phyloP scores from a whole-genome alignment of 2,329 filamentous ascomycete species.

The Arthroderma sp. region DNA sequence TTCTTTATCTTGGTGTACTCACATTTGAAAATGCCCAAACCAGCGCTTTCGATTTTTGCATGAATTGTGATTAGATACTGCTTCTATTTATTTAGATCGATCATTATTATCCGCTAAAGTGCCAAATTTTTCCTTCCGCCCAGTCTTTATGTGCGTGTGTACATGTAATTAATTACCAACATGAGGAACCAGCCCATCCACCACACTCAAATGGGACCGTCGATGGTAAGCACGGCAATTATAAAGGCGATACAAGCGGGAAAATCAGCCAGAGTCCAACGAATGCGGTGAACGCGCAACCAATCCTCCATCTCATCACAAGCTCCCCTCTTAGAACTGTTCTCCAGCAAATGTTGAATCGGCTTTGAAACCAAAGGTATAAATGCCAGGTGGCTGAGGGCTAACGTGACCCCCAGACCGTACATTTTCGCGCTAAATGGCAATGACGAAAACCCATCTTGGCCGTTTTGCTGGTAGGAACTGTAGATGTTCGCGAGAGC shows the following conservation, averaged over 20 bases:
- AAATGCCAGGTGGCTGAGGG: constrained; percentile 10
- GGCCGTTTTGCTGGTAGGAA: constrained; percentile 55
- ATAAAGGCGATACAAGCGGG: constrained; percentile 10
- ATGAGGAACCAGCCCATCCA: too few relatives aligned
- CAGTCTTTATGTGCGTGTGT: too few relatives aligned
- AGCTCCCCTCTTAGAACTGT: constrained; percentile 3
- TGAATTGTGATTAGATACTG: too few relatives aligned
- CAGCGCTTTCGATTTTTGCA: too few relatives aligned
- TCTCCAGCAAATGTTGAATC: constrained; percentile 7
- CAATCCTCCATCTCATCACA: constrained; percentile 7
- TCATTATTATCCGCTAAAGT: too few relatives aligned
- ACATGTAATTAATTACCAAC: too few relatives aligned
- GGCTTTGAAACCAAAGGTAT: constrained; percentile 9
- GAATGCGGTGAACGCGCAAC: constrained; percentile 10
- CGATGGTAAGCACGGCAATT: constrained; percentile 5
- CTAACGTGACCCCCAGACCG: constrained; percentile 5
- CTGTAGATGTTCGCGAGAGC: constrained; percentile 21
- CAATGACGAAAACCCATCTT: constrained; percentile 40
- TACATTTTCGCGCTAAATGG: constrained; percentile 14
- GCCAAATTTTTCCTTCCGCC: too few relatives aligned
- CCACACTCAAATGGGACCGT: too few relatives aligned
- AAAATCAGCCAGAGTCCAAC: constrained; percentile 8
- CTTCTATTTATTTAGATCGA: too few relatives aligned
- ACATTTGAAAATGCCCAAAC: too few relatives aligned
- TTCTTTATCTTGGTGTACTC: too few relatives aligned